phyloP scores from a whole-genome alignment of 75 land plant species.

The Gnetum montanum region DNA sequence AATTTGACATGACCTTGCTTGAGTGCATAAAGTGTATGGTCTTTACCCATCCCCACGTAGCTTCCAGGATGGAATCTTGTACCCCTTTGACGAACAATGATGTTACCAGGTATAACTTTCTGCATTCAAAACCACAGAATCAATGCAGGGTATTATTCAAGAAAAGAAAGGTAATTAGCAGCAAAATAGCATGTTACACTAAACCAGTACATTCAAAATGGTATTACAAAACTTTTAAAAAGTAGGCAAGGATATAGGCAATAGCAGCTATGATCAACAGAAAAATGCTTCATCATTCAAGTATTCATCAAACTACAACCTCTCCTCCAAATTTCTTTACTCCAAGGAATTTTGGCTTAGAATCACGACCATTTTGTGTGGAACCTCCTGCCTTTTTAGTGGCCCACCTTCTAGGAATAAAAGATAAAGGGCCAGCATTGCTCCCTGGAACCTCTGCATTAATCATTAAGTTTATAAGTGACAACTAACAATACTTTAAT shows the following conservation, averaged over 20 bases:
- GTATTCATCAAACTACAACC: slow-evolving; percentile 18
- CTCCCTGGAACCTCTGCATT: slow-evolving; percentile 8
- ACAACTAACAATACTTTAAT: too few relatives aligned
- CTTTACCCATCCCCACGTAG: slow-evolving; percentile 95
- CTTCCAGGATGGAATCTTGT: slow-evolving; percentile 90
- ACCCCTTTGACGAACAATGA: slow-evolving; percentile 89
- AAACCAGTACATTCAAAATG: neutral
- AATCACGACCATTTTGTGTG: slow-evolving; percentile 86
- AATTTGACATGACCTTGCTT: slow-evolving; percentile 75
- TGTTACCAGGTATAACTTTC: slow-evolving; percentile 92
- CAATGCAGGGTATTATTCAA: too few relatives aligned
- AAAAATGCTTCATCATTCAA: too few relatives aligned
- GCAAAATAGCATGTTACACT: neutral
- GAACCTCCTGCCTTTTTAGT: slow-evolving; percentile 91
- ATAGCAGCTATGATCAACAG: too few relatives aligned
- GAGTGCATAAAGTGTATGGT: slow-evolving; percentile 84
- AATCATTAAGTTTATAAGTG: slow-evolving; percentile 5
- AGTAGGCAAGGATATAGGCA: too few relatives aligned
- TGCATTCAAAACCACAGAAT: slow-evolving; percentile 27
- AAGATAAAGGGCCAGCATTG: slow-evolving; percentile 32
- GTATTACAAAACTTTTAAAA: neutral
- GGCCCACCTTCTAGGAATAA: slow-evolving; percentile 82
- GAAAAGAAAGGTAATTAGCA: neutral
- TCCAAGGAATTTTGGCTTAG: slow-evolving; percentile 74
- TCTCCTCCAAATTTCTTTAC: slow-evolving; percentile 95